Evolutionary conservation across 495 filamentous ascomycete genomes (phyloP), one percentile per base, ranked within the genome.

Genomic region (Acidomyces sp.): DNA sequence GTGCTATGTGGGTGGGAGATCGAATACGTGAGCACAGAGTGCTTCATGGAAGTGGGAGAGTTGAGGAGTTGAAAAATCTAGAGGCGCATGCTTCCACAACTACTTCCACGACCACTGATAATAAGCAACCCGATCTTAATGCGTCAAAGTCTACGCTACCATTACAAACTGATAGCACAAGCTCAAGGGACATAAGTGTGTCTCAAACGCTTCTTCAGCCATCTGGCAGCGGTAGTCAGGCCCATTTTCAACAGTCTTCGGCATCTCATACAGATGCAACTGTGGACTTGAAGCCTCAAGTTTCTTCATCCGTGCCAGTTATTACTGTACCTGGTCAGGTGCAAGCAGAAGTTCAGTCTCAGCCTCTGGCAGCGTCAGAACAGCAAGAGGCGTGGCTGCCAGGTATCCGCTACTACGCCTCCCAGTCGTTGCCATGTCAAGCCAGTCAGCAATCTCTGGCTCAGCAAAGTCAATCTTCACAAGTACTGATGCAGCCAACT

Each of bases 1-100:
- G 82, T 43, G 84, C 78, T 32, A 75, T 80, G 41, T 82, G 80
- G 69, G 66, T 64, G 33, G 78, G 82, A 57, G 84, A 80, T 21
- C 82, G 79, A 52, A 62, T 88, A 42, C 79, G 73, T 51, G 75
- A 77, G 46, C 9, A 13, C 9, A 9, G 26, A 29, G 9, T 9
- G 9, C 9, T 9, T 9, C 26, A 29, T 29, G 26, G 26, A 9
- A 71, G 86, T 28, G 80, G 78, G 37, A 82, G 62, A 4, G 67
- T 85, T 22, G 67, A 68, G 26, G 77, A 83, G 75, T 81, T 37
- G 35, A 55, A 28, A 15, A 31, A 3, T 12, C 25, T 13, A 24
- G 25, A 13, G 13, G 12, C 18, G 20, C 3, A 4, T 35, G 22
- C 34, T 10, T 6, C n/a, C 12, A 28, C 12, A 5, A 16, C 12